These are phyloP conservation scores for Grammothele lineata DNA, from an alignment of 768 basidiomycete genomes.

Conservation along the genomic window DNA sequence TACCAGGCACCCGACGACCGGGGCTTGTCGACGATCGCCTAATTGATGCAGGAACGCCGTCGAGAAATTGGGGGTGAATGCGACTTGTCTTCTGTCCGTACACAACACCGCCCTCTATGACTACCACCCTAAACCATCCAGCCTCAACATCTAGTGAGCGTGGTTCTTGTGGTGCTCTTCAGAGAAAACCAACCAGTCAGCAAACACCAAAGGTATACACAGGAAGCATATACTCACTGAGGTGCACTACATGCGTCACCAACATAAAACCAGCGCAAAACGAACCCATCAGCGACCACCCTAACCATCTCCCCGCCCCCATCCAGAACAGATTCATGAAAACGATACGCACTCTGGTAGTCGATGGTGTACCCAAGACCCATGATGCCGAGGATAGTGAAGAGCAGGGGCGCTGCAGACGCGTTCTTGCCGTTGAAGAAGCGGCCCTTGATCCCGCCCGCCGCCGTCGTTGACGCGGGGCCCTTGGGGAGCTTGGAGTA, in stretches of 20 bases:
- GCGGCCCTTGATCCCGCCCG: constrained; percentile 68
- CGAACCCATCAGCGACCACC: neutral
- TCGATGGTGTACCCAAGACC: constrained; percentile 82
- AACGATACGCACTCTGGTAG: constrained; percentile 76
- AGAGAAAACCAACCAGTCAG: neutral
- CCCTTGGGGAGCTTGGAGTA: constrained; percentile 98
- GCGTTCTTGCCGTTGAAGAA: constrained; percentile 88
- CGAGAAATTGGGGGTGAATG: neutral
- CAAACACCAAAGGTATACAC: constrained; percentile 1
- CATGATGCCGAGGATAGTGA: constrained; percentile 62
- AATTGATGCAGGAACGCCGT: neutral
- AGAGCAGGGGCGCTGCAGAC: constrained; percentile 62
- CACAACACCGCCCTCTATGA: constrained; percentile 11
- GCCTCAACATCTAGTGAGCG: constrained; percentile 51
- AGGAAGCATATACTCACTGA: constrained; percentile 53
- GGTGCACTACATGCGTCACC: constrained; percentile 54
- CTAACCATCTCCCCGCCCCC: neutral
- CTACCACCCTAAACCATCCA: constrained; percentile 3
- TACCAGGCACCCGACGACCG: too few relatives aligned
- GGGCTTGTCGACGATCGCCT: too few relatives aligned
- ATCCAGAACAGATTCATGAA: constrained; percentile 6
- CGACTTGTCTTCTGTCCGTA: constrained; percentile 1
- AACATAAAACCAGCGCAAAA: constrained; percentile 1
- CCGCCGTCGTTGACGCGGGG: constrained; percentile 51
- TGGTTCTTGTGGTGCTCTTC: constrained; percentile 90